These are phyloP conservation scores for Tulasnella sp. DNA, from an alignment of 768 basidiomycete genomes.

Conservation along the genomic window DNA sequence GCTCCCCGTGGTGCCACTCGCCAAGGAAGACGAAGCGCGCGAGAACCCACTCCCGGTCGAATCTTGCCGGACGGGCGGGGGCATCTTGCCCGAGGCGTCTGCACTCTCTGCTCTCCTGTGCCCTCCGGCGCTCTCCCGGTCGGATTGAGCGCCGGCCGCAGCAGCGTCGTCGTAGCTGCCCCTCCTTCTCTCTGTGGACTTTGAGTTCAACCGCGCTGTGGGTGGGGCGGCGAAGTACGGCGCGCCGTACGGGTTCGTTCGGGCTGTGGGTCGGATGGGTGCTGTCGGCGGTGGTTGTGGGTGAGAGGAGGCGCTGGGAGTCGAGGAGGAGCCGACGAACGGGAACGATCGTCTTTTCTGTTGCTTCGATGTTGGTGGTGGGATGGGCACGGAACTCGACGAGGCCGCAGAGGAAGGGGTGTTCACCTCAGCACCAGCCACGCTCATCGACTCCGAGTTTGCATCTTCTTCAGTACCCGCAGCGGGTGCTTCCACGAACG, in stretches of 20 bases:
- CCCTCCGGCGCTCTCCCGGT: neutral
- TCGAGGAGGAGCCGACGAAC: neutral
- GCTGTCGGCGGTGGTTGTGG: neutral
- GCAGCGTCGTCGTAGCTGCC: neutral
- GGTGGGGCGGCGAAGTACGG: constrained; percentile 3
- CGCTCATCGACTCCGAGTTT: neutral
- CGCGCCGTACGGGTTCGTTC: constrained; percentile 2
- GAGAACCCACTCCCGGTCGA: neutral
- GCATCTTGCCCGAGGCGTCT: neutral
- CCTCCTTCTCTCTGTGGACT: neutral
- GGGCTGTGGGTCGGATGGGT: neutral
- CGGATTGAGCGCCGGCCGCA: neutral
- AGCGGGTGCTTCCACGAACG: neutral
- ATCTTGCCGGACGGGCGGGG: neutral
- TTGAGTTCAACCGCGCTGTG: neutral
- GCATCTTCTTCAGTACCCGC: neutral
- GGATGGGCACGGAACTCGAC: neutral
- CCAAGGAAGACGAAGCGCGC: neutral
- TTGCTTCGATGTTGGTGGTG: neutral
- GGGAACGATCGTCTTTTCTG: neutral
- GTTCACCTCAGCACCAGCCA: neutral
- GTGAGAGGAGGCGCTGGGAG: neutral
- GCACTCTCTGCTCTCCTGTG: no score
- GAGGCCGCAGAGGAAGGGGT: neutral
- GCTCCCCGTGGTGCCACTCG: neutral